Evolutionary conservation across 2,329 filamentous ascomycete species (phyloP).

Genomic region (Fusarium nodosum): DNA sequence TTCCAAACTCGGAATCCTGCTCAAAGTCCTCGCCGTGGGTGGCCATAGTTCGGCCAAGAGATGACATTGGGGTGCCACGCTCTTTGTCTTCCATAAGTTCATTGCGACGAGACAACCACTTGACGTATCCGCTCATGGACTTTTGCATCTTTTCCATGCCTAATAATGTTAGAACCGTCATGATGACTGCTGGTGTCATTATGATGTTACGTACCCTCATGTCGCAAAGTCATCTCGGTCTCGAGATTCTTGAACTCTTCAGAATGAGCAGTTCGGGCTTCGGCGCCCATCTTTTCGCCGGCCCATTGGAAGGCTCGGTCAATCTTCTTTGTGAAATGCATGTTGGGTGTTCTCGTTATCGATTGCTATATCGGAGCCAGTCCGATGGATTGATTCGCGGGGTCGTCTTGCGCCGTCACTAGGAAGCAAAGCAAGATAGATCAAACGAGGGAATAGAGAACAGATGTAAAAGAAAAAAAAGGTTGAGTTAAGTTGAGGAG

Average conservation of each 20-base stretch:
- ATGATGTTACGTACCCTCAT: constrained; percentile 75
- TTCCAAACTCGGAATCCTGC: constrained; percentile 89
- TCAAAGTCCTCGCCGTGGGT: constrained; percentile 94
- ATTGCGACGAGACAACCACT: constrained; percentile 86
- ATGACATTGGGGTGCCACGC: constrained; percentile 83
- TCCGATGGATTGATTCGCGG: constrained; percentile 36
- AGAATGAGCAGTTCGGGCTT: constrained; percentile 86
- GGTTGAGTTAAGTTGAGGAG: constrained; percentile 12
- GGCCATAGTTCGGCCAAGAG: constrained; percentile 88
- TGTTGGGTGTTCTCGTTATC: constrained; percentile 49
- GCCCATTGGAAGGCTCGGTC: constrained; percentile 98
- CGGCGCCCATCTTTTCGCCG: constrained; percentile 93
- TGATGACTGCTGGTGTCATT: background rate
- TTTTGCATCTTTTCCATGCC: constrained; percentile 92
- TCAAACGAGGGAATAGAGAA: constrained; percentile 21
- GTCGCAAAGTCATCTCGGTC: constrained; percentile 87
- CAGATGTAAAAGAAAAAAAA: constrained; percentile 10
- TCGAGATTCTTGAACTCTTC: constrained; percentile 94
- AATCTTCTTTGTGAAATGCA: constrained; percentile 83
- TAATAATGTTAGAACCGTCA: constrained; percentile 55
- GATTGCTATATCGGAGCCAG: constrained; percentile 45
- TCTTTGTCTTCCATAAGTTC: constrained; percentile 87
- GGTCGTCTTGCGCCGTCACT: constrained; percentile 35
- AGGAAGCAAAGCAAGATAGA: constrained; percentile 17
- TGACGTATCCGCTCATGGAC: constrained; percentile 87